Percentiles rank a stretch among this genome's conserved stretches.
Evolutionary conservation across 768 basidiomycete species (phyloP).

Genomic region (Psilocybe azurescens): DNA sequence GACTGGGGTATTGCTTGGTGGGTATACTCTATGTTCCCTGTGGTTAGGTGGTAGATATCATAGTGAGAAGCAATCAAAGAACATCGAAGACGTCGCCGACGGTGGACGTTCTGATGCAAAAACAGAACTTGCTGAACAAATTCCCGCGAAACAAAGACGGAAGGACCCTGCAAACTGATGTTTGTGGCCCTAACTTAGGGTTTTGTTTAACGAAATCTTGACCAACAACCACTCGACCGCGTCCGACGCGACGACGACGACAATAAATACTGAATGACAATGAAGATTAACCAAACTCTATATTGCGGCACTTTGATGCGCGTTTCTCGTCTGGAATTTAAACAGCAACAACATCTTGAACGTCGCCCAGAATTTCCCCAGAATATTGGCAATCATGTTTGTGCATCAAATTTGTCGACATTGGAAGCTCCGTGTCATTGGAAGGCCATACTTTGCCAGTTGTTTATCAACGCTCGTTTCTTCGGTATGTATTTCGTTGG

Average conservation of each 20-base stretch:
- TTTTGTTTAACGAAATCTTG: background rate
- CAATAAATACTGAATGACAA: too few relatives aligned
- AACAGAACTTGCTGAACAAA: background rate
- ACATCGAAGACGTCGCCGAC: background rate
- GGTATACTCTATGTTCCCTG: background rate
- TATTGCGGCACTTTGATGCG: too few relatives aligned
- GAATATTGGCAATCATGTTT: too few relatives aligned
- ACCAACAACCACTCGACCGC: background rate
- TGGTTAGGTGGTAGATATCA: background rate
- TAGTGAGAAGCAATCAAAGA: background rate
- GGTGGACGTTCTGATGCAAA: background rate
- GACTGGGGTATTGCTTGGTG: slow-evolving; percentile 5
- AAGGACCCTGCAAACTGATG: slow-evolving; percentile 1
- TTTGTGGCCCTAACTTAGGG: background rate
- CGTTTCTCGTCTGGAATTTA: too few relatives aligned
- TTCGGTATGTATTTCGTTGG: too few relatives aligned
- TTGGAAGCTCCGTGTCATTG: too few relatives aligned
- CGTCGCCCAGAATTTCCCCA: too few relatives aligned
- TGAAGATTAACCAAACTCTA: too few relatives aligned
- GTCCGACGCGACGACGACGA: background rate
- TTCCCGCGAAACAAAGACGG: slow-evolving; percentile 12
- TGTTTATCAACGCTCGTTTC: too few relatives aligned
- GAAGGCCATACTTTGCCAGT: too few relatives aligned
- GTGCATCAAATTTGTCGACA: too few relatives aligned
- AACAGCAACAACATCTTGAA: too few relatives aligned